Evolutionary conservation across 2,329 filamentous ascomycete species (phyloP).

Genomic region (Colletotrichum sp.): DNA sequence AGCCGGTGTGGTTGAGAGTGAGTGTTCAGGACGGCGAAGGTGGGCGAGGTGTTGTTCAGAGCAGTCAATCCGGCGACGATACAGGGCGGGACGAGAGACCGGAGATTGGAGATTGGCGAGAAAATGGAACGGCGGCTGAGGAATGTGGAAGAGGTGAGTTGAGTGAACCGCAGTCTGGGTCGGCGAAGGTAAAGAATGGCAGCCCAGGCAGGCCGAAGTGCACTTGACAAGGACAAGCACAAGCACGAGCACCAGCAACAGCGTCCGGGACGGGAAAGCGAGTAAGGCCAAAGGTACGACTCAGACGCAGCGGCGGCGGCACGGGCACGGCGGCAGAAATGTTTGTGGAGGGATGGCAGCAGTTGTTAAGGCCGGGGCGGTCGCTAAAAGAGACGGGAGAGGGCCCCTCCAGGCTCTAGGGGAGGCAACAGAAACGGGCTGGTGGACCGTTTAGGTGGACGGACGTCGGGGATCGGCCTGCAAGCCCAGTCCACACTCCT

Average conservation of each 20-base stretch:
- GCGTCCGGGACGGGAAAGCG: background rate
- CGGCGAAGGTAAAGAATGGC: background rate
- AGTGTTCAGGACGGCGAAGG: background rate
- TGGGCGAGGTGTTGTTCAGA: background rate
- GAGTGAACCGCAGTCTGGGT: background rate
- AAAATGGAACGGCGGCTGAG: background rate
- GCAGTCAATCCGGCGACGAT: background rate
- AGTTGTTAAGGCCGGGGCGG: background rate
- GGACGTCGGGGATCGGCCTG: background rate
- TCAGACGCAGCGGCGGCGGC: conserved; percentile 3
- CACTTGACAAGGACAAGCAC: background rate
- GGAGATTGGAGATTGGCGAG: background rate
- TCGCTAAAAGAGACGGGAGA: background rate
- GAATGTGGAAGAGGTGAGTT: background rate
- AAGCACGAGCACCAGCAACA: background rate
- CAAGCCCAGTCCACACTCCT: background rate
- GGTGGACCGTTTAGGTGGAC: background rate
- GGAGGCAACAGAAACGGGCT: background rate
- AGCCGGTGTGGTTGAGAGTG: background rate
- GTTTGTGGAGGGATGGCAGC: conserved; percentile 9
- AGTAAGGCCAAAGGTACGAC: conserved; percentile 11
- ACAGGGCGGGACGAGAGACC: background rate
- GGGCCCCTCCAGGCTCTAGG: background rate
- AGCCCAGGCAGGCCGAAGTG: background rate
- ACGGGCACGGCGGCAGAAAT: background rate